A percentile compares a stretch with the other conserved stretches of the same genome.
Conservation (phyloP, 306 rosid genomes). For the Rosa persica region DNA sequence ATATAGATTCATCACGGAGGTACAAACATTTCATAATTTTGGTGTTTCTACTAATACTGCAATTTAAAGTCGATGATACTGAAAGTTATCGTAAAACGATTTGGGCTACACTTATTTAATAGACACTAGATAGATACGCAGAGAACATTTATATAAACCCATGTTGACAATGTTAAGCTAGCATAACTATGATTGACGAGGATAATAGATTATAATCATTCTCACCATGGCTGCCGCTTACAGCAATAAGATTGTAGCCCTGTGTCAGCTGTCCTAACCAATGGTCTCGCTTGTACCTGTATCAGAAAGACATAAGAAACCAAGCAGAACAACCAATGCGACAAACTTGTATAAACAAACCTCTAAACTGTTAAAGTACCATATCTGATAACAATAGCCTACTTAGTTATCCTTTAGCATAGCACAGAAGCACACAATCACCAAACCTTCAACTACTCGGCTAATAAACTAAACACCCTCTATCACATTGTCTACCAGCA, state of each 20-base stretch:
- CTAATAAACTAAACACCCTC: not conserved
- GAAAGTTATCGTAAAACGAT: not conserved
- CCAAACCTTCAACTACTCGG: not conserved
- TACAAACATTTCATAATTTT: not conserved
- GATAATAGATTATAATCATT: not conserved
- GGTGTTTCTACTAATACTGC: not conserved
- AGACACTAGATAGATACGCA: not conserved
- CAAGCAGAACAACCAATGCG: not conserved
- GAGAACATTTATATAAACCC: not conserved
- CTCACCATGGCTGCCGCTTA: conserved; percentile 38
- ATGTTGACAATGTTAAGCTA: not conserved
- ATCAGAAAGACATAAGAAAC: not conserved
- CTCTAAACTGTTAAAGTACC: not conserved
- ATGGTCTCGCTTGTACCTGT: conserved; percentile 26
- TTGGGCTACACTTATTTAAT: not conserved
- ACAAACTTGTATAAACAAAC: not conserved
- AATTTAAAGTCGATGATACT: not conserved
- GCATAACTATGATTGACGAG: not conserved
- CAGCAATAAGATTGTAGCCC: conserved; percentile 32
- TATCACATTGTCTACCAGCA: too few species aligned
- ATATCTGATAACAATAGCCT: not conserved
- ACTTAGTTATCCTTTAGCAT: not conserved
- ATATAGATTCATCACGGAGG: not conserved
- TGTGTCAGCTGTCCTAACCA: conserved; percentile 36
- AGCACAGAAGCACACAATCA: not conserved